phyloP scores from a whole-genome alignment of 2,329 filamentous ascomycete species.

The Ophiocordyceps polyrhachis-furcata region DNA sequence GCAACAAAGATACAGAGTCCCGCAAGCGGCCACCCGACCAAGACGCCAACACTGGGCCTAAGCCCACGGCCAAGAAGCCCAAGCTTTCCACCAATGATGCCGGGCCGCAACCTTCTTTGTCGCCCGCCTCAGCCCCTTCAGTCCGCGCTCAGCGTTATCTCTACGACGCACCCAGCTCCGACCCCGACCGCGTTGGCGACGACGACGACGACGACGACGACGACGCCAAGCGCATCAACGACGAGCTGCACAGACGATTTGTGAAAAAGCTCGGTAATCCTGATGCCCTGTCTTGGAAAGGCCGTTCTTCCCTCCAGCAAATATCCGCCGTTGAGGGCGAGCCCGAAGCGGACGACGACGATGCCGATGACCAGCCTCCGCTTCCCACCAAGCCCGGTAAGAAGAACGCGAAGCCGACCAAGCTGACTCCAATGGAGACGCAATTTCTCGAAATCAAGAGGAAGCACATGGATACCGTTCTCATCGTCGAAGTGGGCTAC shows the following conservation, averaged over 20 bases:
- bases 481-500: conserved; percentile 92
- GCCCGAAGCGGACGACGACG: conserved; percentile 33
- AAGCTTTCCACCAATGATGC: conserved; percentile 1
- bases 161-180: conserved; percentile 26
- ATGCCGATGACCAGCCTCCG: conserved; percentile 30
- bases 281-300: conserved; percentile 50
- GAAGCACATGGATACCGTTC: conserved; percentile 71
- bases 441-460: conserved; percentile 90
- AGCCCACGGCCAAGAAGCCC: conserved; percentile 24
- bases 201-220: conserved; percentile 33
- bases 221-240: conserved; percentile 38
- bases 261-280: conserved; percentile 78
- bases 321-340: conserved; percentile 33
- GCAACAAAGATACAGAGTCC: conserved; percentile 9
- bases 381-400: conserved; percentile 35
- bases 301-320: conserved; percentile 13
- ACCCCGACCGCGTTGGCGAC: conserved; percentile 14
- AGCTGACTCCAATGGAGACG: conserved; percentile 85
- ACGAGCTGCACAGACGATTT: conserved; percentile 64
- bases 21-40: conserved; percentile 34
- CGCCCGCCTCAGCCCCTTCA: conserved; percentile 8
- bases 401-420: conserved; percentile 51
- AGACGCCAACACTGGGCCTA: conserved; percentile 21
- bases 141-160: conserved; percentile 32
- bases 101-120: conserved; percentile 1